Conservation (phyloP, 768 basidiomycete genomes). For the Favolaschia claudopus region DNA sequence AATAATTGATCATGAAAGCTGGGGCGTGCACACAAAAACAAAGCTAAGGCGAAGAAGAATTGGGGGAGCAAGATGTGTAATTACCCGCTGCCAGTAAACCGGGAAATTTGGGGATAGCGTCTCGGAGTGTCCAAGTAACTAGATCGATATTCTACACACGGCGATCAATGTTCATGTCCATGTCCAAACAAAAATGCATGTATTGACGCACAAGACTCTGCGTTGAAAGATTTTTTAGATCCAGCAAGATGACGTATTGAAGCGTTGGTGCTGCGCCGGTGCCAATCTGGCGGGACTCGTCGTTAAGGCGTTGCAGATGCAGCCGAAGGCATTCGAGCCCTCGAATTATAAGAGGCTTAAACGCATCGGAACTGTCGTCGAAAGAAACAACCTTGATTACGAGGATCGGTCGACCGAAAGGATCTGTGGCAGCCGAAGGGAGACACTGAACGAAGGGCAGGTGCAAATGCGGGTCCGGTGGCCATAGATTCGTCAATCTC, state of each 20-base stretch:
- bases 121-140: slow-evolving; percentile 68
- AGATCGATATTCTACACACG: slow-evolving; percentile 62
- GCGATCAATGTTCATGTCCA: slow-evolving; percentile 17
- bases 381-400: slow-evolving; percentile 57
- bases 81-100: slow-evolving; percentile 79
- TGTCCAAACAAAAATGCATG: slow-evolving; percentile 2
- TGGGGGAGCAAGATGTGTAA: too few species aligned
- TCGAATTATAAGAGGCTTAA: slow-evolving; percentile 53
- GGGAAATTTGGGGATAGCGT: slow-evolving; percentile 75
- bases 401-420: slow-evolving; percentile 71
- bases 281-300: slow-evolving; percentile 16
- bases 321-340: slow-evolving; percentile 65
- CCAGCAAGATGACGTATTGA: slow-evolving; percentile 74
- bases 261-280: slow-evolving; percentile 48
- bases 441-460: slow-evolving; percentile 59
- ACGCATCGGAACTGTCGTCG: slow-evolving; percentile 43
- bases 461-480: slow-evolving; percentile 34
- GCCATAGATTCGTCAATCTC: slow-evolving; percentile 59
- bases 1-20: slow-evolving; percentile 80
- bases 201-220: slow-evolving; percentile 60
- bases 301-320: slow-evolving; percentile 60
- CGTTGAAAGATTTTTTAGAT: slow-evolving; percentile 63
- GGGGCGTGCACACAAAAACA: too few species aligned
- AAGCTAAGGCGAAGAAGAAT: too few species aligned
- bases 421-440: slow-evolving; percentile 61